phyloP scores from a whole-genome alignment of 306 rosid genomes.

The Vigna radiata region DNA sequence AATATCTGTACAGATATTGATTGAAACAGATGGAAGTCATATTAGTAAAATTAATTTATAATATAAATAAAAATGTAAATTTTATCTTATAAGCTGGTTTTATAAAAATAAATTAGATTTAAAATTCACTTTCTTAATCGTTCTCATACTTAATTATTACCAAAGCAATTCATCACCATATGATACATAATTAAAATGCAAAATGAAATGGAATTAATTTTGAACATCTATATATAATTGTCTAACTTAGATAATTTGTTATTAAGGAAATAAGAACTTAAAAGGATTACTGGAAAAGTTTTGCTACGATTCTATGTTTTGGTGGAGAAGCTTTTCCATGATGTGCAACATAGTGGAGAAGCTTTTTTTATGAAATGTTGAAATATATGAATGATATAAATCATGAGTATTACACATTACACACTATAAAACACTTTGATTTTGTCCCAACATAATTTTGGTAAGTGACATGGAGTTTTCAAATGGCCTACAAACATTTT shows the following conservation, averaged over 20 bases:
- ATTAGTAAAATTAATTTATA: too few relatives aligned
- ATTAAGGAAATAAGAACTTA: background rate
- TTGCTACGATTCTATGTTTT: background rate
- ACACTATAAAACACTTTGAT: background rate
- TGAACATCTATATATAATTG: background rate
- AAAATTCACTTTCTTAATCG: too few relatives aligned
- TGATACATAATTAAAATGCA: background rate
- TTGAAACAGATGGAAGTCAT: too few relatives aligned
- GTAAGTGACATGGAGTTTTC: background rate
- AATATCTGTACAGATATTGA: background rate
- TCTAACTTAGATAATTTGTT: background rate
- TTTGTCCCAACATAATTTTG: background rate
- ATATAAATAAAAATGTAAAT: too few relatives aligned
- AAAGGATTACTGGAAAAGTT: background rate
- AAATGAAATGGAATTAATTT: background rate
- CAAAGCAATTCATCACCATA: background rate
- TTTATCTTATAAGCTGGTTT: too few relatives aligned
- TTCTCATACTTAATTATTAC: background rate
- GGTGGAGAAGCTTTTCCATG: background rate
- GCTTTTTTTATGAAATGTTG: slow-evolving; percentile 13
- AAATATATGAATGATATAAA: background rate
- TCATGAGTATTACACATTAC: background rate
- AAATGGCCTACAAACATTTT: slow-evolving; percentile 2
- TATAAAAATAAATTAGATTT: too few relatives aligned
- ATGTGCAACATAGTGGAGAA: background rate